Base-by-base conservation (phyloP, 495 filamentous ascomycete genomes). In the Podospora didyma region DNA sequence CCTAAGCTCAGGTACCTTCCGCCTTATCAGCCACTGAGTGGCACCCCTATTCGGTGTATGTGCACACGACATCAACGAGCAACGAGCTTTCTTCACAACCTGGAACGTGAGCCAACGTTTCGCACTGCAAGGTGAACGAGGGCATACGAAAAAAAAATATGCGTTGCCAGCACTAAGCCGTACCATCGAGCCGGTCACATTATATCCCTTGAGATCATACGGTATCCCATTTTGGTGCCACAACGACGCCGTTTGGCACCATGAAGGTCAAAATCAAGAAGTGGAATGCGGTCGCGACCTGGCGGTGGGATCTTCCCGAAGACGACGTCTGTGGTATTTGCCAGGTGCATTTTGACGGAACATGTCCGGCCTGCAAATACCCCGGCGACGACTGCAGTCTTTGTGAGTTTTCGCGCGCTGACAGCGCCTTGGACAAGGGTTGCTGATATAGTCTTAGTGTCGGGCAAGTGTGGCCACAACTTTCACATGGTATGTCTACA, bases 251-350 rank as follows among this genome's bases (percentile, higher is more conserved):
- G 12, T 2, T 26, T 23, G 7, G 24, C 26, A 31, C n/a, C 20
- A 96, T 99, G 94, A 97, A 96, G 71, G 92, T 97, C 71, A 90
- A 81, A 14, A 91, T 97, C 74, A 89, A 86, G 67, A 80, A 87
- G 69, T 97, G 91, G 91, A 89, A 92, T 72, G 90, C 89, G 2
- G 89, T 97, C 47, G 94, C 94, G 1, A 89, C 90, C 26, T 99
- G 94, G 94, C 84, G 89, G 56, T 99, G 94, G 94, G 91, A 97
- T 68, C 90, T 96, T 67, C 90, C 94, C 45, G 92, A 96, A 63
- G 94, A 97, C 75, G 94, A 99, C 63, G 90, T 97, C 56, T 99
- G 94, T 63, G 94, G 94, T 56, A 99, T 99, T 74, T 99, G 94
- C 78, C 92, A 93, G 67, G 89, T 95, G 24, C 90, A 96, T 68